phyloP scores from a whole-genome alignment of 176 grass and related monocot species.

The bread wheat (Triticum aestivum) region DNA sequence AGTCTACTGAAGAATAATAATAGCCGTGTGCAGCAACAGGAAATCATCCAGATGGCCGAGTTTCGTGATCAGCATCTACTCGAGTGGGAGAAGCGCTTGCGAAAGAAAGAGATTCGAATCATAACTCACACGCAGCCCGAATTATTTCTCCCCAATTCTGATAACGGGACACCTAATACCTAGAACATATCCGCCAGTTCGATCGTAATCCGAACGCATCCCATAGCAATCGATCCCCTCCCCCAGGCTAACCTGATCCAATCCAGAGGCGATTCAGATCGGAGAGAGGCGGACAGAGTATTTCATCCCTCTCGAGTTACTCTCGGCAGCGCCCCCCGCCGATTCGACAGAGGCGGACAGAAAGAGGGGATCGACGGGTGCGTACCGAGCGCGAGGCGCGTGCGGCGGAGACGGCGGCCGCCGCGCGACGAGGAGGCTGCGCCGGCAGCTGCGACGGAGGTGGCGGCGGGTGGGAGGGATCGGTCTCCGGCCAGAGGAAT shows the following conservation, averaged over 20 bases:
- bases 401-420: neutral
- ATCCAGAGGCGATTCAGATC: neutral
- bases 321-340: neutral
- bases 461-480: neutral
- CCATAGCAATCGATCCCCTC: neutral
- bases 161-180: neutral
- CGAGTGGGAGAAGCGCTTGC: neutral
- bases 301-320: neutral
- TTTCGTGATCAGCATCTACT: neutral
- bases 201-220: neutral
- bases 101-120: neutral
- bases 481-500: neutral
- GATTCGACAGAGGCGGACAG: neutral
- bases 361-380: too few relatives aligned
- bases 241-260: neutral
- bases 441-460: neutral
- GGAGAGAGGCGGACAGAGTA: neutral
- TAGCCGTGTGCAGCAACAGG: neutral
- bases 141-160: neutral
- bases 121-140: neutral
- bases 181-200: neutral
- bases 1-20: neutral
- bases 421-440: neutral
- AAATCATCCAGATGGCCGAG: neutral
- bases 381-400: neutral